Evolutionary conservation across 73 alveolate genomes (phyloP), one percentile per base, ranked within the genome.

Genomic region (Stentor coeruleus): DNA sequence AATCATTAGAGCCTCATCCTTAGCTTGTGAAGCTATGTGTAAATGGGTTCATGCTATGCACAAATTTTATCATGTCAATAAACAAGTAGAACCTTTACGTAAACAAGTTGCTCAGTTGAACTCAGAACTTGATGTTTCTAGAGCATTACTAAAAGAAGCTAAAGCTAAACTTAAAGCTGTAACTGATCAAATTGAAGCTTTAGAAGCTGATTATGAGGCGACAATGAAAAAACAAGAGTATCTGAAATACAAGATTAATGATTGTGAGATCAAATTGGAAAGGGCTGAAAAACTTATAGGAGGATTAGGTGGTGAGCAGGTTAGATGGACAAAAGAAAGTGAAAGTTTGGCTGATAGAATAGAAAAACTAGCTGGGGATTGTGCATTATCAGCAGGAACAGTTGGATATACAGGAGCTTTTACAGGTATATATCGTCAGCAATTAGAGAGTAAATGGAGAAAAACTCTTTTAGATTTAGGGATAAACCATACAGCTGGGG

Each of bases 361-460:
- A 39, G 49, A 97, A 84, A 96, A 93, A 86, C 89, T 97, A 30
- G 93, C 95, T 3, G 99, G 99, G 20, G 99, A 98, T 90, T 97
- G 97, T 11, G 87, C 97, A 81, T 86, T 98, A 31, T 89, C 98
- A 20, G 91, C 99, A 3, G 99, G 99, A 33, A 92, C 96, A 74
- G 95, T 98, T 33, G 98, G 99, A 28, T 98, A 97, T 82, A 88
- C 97, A 38, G 99, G 99, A 49, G 99, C 98, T 20, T 98, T 98
- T 91, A 77, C 91, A 88, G 72, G 86, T 93, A 86, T 91, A 85
- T 35, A 75, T 15, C 0, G 72, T 37, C 28, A 74, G 38, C 2
- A 55, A n/a, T 15, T n/a, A 55, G n/a, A 15, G n/a, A n/a, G n/a
- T 15, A 55, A 55, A 15, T 55, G 72, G 72, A 15, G n/a, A 55